These are phyloP conservation scores for Thielaviopsis euricoi DNA, from an alignment of 2,329 filamentous ascomycete genomes.

Conservation along the genomic window DNA sequence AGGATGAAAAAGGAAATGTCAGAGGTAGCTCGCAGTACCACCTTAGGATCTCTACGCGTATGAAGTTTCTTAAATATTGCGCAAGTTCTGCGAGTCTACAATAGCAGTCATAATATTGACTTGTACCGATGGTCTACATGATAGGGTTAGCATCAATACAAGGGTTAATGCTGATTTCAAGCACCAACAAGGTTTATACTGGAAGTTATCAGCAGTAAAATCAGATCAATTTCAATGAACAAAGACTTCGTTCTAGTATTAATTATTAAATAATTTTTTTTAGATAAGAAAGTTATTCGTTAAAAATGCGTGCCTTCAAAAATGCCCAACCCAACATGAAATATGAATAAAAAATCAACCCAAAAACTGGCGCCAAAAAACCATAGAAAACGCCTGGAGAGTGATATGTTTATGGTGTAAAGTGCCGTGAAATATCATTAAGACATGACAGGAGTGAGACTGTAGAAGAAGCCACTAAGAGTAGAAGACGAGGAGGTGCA, in stretches of 20 bases:
- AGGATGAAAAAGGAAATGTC: no score
- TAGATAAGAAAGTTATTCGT: not conserved
- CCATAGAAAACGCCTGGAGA: not conserved
- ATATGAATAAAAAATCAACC: not conserved
- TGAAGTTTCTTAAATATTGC: no score
- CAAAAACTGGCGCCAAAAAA: not conserved
- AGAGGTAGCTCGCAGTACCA: no score
- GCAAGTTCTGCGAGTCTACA: no score
- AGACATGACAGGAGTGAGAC: conserved; percentile 1
- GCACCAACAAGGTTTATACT: no score
- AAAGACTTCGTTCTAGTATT: not conserved
- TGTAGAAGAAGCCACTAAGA: conserved; percentile 5
- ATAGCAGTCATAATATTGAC: no score
- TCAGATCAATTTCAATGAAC: no score
- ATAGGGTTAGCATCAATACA: no score
- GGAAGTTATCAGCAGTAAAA: no score
- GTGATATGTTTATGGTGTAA: not conserved
- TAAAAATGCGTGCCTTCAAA: not conserved
- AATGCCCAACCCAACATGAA: not conserved
- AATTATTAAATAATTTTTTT: not conserved
- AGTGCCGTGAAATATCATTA: not conserved
- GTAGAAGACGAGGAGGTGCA: not conserved
- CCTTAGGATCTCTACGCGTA: no score
- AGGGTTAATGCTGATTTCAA: no score
- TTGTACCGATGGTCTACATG: no score